A percentile compares a stretch with the other conserved stretches of the same genome.
Evolutionary conservation across 1,284 basidiomycete species (phyloP).

Genomic region (Leccinum angustisporum): DNA sequence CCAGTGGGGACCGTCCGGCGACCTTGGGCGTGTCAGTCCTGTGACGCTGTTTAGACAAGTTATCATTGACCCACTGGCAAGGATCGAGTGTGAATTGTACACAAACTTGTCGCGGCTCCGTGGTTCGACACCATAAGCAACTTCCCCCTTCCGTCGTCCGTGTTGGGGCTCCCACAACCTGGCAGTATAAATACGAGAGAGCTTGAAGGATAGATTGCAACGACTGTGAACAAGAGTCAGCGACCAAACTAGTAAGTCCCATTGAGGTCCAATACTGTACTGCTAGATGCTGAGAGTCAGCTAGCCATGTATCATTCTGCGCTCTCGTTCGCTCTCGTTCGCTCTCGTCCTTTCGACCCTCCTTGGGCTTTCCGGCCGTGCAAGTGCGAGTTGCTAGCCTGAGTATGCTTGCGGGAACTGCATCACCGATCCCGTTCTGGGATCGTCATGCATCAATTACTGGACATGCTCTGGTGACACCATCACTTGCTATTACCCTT

Average conservation of each 20-base stretch:
- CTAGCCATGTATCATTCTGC: constrained; percentile 2
- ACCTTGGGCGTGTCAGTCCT: too few relatives aligned
- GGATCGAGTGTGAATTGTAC: not conserved
- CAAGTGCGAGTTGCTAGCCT: constrained; percentile 9
- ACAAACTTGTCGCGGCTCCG: not conserved
- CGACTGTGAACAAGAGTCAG: not conserved
- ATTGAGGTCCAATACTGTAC: not conserved
- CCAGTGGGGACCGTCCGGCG: too few relatives aligned
- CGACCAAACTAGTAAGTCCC: not conserved
- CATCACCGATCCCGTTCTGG: constrained; percentile 14
- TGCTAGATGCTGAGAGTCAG: not conserved
- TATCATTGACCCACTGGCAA: not conserved
- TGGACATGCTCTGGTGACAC: constrained; percentile 19
- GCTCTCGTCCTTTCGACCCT: constrained; percentile 5
- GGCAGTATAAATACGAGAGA: not conserved
- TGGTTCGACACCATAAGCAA: not conserved
- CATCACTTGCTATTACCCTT: constrained; percentile 17
- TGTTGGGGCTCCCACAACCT: not conserved
- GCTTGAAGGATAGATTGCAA: not conserved
- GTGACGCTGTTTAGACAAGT: not conserved
- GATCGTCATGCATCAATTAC: constrained; percentile 13
- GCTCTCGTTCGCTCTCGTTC: not conserved
- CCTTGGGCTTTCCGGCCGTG: constrained; percentile 10
- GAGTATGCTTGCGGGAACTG: constrained; percentile 11
- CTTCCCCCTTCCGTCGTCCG: not conserved